phyloP scores from a whole-genome alignment of 129 eudicot genomes.

The Sambucus nigra region DNA sequence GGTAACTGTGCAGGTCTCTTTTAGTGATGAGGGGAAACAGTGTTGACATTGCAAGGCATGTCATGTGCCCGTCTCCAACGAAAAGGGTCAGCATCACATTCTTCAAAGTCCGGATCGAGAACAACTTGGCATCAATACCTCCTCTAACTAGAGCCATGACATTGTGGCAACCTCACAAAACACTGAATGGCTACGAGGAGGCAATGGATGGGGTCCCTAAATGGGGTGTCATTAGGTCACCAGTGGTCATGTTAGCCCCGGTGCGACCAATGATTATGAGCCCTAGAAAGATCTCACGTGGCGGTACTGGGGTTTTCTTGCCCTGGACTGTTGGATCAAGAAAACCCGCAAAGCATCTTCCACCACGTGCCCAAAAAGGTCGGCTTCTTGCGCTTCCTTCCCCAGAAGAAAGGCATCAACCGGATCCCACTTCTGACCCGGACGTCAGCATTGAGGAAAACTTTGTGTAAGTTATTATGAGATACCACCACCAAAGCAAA shows the following conservation, averaged over 20 bases:
- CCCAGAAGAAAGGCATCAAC: slow-evolving; percentile 29
- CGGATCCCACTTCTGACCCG: slow-evolving; percentile 43
- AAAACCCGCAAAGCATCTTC: slow-evolving; percentile 65
- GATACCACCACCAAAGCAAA: slow-evolving; percentile 11
- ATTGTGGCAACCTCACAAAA: slow-evolving; percentile 63
- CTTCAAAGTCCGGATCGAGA: slow-evolving; percentile 53
- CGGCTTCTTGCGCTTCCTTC: slow-evolving; percentile 73
- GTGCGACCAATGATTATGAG: slow-evolving; percentile 56
- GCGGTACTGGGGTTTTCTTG: slow-evolving; percentile 95
- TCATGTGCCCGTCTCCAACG: slow-evolving; percentile 70
- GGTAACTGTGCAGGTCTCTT: slow-evolving; percentile 40
- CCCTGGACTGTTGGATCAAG: slow-evolving; percentile 83
- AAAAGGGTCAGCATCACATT: slow-evolving; percentile 72
- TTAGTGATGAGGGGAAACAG: slow-evolving; percentile 89
- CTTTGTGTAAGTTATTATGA: background rate
- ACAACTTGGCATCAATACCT: slow-evolving; percentile 18
- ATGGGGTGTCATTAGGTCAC: slow-evolving; percentile 66
- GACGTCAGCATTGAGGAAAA: slow-evolving; percentile 31
- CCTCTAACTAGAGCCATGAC: slow-evolving; percentile 55
- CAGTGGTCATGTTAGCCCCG: slow-evolving; percentile 75
- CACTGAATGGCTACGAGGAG: slow-evolving; percentile 35
- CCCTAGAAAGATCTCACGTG: slow-evolving; percentile 53
- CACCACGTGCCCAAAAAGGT: slow-evolving; percentile 88
- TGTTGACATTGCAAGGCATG: slow-evolving; percentile 81
- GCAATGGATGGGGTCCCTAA: slow-evolving; percentile 51